Evolutionary conservation across 2,329 filamentous ascomycete species (phyloP).

Genomic region (Diaporthe sp.): DNA sequence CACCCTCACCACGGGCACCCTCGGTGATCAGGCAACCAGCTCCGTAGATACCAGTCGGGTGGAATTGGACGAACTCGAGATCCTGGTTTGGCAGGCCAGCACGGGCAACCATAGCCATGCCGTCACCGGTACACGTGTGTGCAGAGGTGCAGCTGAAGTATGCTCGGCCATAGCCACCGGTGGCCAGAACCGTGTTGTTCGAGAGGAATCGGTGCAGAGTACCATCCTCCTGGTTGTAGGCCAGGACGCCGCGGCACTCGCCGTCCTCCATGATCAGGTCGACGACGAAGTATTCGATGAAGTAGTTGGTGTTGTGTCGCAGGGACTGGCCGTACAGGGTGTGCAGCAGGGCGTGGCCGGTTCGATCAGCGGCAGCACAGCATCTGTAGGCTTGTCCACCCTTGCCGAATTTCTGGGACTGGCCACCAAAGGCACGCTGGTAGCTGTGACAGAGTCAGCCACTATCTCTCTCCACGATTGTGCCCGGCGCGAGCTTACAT

Average conservation of each 20-base stretch:
- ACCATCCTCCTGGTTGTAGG: slow-evolving; percentile 99
- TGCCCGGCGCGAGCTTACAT: slow-evolving; percentile 71
- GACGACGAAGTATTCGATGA: slow-evolving; percentile 98
- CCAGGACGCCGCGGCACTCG: slow-evolving; percentile 95
- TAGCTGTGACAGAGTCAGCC: slow-evolving; percentile 69
- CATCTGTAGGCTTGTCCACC: slow-evolving; percentile 98
- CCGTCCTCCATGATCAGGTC: slow-evolving; percentile 98
- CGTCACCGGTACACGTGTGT: slow-evolving; percentile 98
- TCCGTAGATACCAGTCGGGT: slow-evolving; percentile 98
- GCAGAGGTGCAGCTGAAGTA: slow-evolving; percentile 99
- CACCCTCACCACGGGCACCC: slow-evolving; percentile 97
- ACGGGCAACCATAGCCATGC: slow-evolving; percentile 99
- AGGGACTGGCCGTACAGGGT: slow-evolving; percentile 98
- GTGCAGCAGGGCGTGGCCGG: slow-evolving; percentile 96
- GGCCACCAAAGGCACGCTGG: slow-evolving; percentile 98
- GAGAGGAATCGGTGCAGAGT: slow-evolving; percentile 97
- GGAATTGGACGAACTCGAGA: slow-evolving; percentile 99
- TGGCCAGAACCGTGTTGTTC: slow-evolving; percentile 96
- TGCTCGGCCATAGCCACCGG: slow-evolving; percentile 96
- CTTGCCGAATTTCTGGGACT: slow-evolving; percentile 95
- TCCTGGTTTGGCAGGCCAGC: slow-evolving; percentile 99
- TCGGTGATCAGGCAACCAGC: slow-evolving; percentile 98
- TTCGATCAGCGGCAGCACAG: slow-evolving; percentile 96
- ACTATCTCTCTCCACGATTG: neutral
- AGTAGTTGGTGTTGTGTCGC: slow-evolving; percentile 99